These are phyloP conservation scores for Dispira parvispora DNA, from an alignment of 192 early-diverging fungal species.

Conservation along the genomic window DNA sequence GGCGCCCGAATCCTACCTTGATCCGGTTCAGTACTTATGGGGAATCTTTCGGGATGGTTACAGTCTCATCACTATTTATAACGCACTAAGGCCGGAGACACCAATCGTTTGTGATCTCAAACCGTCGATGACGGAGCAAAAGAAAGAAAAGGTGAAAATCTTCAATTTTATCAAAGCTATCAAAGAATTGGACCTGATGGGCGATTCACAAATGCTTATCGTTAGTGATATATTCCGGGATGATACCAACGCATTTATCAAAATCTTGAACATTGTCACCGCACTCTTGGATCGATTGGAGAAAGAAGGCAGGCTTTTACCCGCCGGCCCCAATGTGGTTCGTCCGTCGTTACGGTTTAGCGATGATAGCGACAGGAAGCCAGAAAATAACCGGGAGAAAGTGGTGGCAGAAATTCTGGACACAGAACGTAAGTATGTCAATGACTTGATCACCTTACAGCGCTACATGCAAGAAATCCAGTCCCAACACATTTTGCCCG, in stretches of 20 bases:
- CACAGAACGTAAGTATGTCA: slow-evolving; percentile 84
- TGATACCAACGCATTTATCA: slow-evolving; percentile 93
- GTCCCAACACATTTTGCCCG: slow-evolving; percentile 50
- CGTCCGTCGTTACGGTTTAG: slow-evolving; percentile 25
- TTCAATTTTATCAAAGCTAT: slow-evolving; percentile 82
- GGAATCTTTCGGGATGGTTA: slow-evolving; percentile 50
- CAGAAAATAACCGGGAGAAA: slow-evolving; percentile 77
- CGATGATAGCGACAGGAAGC: slow-evolving; percentile 26
- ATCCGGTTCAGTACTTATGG: slow-evolving; percentile 60
- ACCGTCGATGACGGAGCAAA: slow-evolving; percentile 32
- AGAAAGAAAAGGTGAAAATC: slow-evolving; percentile 67
- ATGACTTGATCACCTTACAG: slow-evolving; percentile 73
- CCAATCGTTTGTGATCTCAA: slow-evolving; percentile 37
- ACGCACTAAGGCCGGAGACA: slow-evolving; percentile 43
- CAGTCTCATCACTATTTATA: slow-evolving; percentile 52
- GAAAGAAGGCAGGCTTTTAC: slow-evolving; percentile 38
- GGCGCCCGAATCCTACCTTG: slow-evolving; percentile 17
- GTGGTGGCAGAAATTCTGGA: slow-evolving; percentile 77
- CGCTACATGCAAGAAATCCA: slow-evolving; percentile 54
- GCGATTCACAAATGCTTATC: slow-evolving; percentile 62
- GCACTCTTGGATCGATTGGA: slow-evolving; percentile 64
- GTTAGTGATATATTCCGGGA: slow-evolving; percentile 81
- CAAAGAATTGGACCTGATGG: slow-evolving; percentile 53
- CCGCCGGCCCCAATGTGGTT: neutral
- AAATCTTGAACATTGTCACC: slow-evolving; percentile 76